Evolutionary conservation across 768 basidiomycete species (phyloP).

Genomic region (Leccinum longicurvipes): DNA sequence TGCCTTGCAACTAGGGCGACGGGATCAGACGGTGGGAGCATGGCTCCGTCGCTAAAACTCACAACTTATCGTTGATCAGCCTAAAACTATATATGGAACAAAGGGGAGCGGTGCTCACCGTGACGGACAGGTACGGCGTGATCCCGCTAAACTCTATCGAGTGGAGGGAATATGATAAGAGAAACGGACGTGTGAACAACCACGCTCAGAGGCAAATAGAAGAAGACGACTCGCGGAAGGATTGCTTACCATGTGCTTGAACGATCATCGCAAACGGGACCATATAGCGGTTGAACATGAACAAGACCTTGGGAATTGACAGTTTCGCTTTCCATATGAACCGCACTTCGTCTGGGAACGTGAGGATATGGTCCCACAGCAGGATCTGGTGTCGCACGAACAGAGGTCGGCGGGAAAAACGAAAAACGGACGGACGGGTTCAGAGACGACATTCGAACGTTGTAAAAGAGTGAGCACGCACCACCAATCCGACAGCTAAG

Average conservation of each 20-base stretch:
- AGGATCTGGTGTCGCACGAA: constrained; percentile 19
- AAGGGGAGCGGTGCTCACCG: constrained; percentile 9
- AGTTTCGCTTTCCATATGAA: constrained; percentile 30
- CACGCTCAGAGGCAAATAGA: no score
- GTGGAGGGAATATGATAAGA: background rate
- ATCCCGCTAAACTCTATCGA: constrained; percentile 24
- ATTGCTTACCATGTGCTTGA: constrained; percentile 28
- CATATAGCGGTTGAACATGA: constrained; percentile 34
- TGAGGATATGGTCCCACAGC: constrained; percentile 35
- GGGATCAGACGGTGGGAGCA: background rate
- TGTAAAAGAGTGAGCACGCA: constrained; percentile 4
- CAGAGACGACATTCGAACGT: background rate
- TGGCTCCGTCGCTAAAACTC: background rate
- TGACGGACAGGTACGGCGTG: constrained; percentile 5
- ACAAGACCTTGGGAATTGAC: constrained; percentile 31
- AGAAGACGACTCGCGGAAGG: background rate
- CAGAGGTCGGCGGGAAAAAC: background rate
- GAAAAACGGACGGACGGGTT: background rate
- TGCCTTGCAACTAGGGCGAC: constrained; percentile 22
- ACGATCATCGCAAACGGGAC: constrained; percentile 31
- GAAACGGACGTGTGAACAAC: no score
- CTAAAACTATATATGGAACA: background rate
- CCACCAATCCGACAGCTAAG: constrained; percentile 26
- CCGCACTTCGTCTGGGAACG: constrained; percentile 32
- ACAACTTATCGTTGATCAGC: constrained; percentile 18